These are phyloP conservation scores for Batrachochytrium dendrobatidis DNA, from an alignment of 371 early-diverging fungal species.

Conservation along the genomic window DNA sequence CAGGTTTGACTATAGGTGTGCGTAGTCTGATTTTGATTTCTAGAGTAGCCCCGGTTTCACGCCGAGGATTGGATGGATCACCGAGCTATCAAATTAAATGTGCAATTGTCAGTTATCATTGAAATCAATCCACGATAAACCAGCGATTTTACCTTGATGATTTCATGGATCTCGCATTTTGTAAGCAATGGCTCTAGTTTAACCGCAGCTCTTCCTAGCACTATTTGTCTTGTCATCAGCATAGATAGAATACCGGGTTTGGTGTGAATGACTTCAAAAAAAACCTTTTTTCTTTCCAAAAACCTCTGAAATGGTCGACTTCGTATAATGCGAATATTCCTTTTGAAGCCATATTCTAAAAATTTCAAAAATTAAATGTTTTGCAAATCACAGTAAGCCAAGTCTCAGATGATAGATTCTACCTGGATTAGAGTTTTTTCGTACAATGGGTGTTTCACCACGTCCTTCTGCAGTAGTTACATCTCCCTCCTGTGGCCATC, in stretches of 20 bases:
- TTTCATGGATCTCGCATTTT: constrained; percentile 59
- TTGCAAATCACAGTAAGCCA: background rate
- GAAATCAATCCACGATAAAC: background rate
- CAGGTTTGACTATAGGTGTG: constrained; percentile 55
- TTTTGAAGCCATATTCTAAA: constrained; percentile 50
- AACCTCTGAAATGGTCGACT: constrained; percentile 53
- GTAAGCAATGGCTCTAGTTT: constrained; percentile 51
- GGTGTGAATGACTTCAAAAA: constrained; percentile 62
- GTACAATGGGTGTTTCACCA: constrained; percentile 55
- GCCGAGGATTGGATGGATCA: constrained; percentile 52
- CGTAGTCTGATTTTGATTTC: constrained; percentile 60
- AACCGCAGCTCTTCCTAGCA: constrained; percentile 55
- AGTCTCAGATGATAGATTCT: background rate
- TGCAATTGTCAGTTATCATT: background rate
- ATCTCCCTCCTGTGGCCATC: constrained; percentile 64
- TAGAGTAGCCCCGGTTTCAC: constrained; percentile 59
- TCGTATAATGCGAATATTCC: constrained; percentile 55
- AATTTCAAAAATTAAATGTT: constrained; percentile 1
- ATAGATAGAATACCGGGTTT: constrained; percentile 17
- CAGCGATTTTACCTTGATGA: constrained; percentile 49
- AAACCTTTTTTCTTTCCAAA: constrained; percentile 58
- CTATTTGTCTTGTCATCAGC: constrained; percentile 20
- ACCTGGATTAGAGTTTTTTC: constrained; percentile 45
- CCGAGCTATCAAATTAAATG: constrained; percentile 41
- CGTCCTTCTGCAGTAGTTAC: constrained; percentile 44